Evolutionary conservation across 176 grass and related monocot genomes (phyloP), one percentile per base, ranked within the genome.

Genomic region (Dendrocalamus sinicus): DNA sequence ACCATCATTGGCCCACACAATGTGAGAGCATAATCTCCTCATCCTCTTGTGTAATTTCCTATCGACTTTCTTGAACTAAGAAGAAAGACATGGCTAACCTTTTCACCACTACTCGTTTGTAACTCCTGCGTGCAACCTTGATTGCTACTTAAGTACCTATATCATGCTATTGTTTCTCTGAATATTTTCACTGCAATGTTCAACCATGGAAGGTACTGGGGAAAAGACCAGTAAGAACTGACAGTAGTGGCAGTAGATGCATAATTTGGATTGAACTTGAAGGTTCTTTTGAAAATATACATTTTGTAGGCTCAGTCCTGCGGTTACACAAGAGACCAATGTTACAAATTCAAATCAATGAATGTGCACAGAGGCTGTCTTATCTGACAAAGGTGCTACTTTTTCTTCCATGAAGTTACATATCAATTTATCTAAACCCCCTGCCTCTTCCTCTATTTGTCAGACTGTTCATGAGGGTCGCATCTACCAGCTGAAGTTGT

Each of bases 401-500:
- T 73, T 58, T 78, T 41, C 9, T 28, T 16, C 7, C 14, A 15
- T 46, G 6, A 19, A 50, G 10, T 63, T 55, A 1, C 14, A 72
- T 50, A 1, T 32, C 45, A 40, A 4, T 14, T 39, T 87, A 24
- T 28, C 30, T 76, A 53, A 53, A 13, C 28, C 39, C 8, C 67
- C 12, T 70, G 19, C 9, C 19, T 26, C 8, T 58, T 84, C 17
- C 76, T 78, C 41, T 4, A 15, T 80, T 78, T 35, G 39, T 20
- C 77, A 95, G 93, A 95, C 93, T 71, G 90, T 95, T 63, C 93
- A 95, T 92, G 93, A 95, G 83, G 93, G 88, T 23, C 90, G 93
- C 70, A 95, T 95, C 52, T 95, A 95, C 82, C 90, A 92, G 71
- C 85, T 95, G 46, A 95, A 95, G 75, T 57, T 95, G 69, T 95